Percentiles rank a stretch among this genome's conserved stretches.
Evolutionary conservation across 2,329 filamentous ascomycete genomes (phyloP).

Genomic region (Lachnellula arida): DNA sequence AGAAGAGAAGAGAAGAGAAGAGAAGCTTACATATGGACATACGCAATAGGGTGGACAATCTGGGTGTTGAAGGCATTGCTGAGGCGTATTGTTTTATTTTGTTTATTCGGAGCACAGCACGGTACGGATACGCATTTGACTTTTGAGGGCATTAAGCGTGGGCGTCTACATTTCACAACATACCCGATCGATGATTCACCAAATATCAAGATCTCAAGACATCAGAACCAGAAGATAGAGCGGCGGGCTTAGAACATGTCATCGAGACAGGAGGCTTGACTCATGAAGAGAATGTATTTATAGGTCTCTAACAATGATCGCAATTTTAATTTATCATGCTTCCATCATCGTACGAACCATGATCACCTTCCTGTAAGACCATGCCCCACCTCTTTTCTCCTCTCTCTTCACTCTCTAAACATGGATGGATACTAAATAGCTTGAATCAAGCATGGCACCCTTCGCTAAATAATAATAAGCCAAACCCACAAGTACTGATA

Average conservation of each 20-base stretch:
- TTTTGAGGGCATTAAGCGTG: constrained; percentile 22
- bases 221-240: constrained; percentile 1
- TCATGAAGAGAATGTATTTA: constrained; percentile 13
- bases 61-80: constrained; percentile 12
- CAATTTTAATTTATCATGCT: background rate
- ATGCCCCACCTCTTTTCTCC: background rate
- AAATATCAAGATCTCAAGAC: constrained; percentile 1
- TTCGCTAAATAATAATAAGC: background rate
- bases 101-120: constrained; percentile 4
- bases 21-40: background rate
- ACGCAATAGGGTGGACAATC: background rate
- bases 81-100: constrained; percentile 15
- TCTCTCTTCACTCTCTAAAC: no score
- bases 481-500: background rate
- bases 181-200: constrained; percentile 22
- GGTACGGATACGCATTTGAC: constrained; percentile 1
- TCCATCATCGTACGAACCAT: background rate
- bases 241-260: background rate
- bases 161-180: constrained; percentile 24
- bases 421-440: background rate
- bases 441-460: background rate
- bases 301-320: constrained; percentile 13
- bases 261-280: background rate
- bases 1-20: constrained; percentile 9
- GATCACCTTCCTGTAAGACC: background rate